Base-by-base conservation (phyloP, 2,329 filamentous ascomycete genomes). In the Monosporascus sp. region DNA sequence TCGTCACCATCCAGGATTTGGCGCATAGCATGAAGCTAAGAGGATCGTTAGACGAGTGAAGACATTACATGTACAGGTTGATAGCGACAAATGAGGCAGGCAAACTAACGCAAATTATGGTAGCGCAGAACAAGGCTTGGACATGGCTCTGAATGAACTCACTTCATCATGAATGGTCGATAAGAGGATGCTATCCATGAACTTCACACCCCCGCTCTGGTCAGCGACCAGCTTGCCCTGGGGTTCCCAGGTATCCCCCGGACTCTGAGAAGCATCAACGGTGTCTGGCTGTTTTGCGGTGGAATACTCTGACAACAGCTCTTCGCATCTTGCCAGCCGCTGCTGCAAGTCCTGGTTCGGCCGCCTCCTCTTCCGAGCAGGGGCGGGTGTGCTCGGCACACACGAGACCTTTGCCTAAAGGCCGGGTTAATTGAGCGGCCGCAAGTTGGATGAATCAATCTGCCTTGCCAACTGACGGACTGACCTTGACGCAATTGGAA, bases 311-410 rank as follows among this genome's bases (percentile, higher is more conserved):
- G 81, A 82, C 22, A 83, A 66, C 39, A 84, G 68, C 57, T 81
- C 78, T 60, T 84, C 81, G 57, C 81, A 83, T 52, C 80, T 72
- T 4, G 80, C 79, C 37, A 84, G 71, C 39, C 81, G 75, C 65
- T 84, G 81, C 60, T 84, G 81, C 14, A 84, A 73, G 60, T 84
- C 81, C 60, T 84, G 81, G 50, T 84, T 83, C 9, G 81, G 81
- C 47, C 80, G 72, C 56, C 79, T 72, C 41, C 81, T 75, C 69
- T 83, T 84, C 53, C 81, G 77, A 27, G 80, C 78, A 6, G 81
- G 81, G 7, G 81, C 81, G 1, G 81, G 81, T 20, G 77, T 83
- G 58, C 80, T 83, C 4, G 81, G 81, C 11, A 78, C 81, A 60
- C 81, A 84, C 53, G 75, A 74, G 51, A 83, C 78, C 60, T 81